These are phyloP conservation scores for Lithohypha guttulata DNA, from an alignment of 2,329 filamentous ascomycete genomes.

Conservation along the genomic window DNA sequence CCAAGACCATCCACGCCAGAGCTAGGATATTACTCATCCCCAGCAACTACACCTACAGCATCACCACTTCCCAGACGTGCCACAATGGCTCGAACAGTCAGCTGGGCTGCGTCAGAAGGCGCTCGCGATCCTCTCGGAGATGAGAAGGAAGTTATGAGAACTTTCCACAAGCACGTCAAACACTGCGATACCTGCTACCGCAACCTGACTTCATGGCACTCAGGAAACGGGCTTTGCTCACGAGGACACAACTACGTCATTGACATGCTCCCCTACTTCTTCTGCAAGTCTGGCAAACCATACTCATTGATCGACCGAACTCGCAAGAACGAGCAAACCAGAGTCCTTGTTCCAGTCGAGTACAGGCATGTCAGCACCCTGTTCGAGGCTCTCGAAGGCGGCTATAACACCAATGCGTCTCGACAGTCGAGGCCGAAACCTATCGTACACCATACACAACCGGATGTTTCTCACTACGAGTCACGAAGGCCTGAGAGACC, in stretches of 20 bases:
- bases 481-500: neutral
- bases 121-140: conserved; percentile 4
- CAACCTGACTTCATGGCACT: conserved; percentile 5
- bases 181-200: conserved; percentile 5
- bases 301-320: conserved; percentile 3
- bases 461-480: neutral
- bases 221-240: neutral
- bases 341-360: conserved; percentile 4
- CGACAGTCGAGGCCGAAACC: neutral
- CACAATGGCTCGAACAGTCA: conserved; percentile 7
- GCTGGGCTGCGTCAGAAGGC: conserved; percentile 4
- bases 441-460: neutral
- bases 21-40: conserved; percentile 1
- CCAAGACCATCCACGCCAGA: conserved; percentile 2
- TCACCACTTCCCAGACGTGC: conserved; percentile 5
- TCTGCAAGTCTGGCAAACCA: conserved; percentile 4
- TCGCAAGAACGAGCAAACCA: neutral
- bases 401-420: conserved; percentile 1
- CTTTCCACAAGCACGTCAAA: conserved; percentile 5
- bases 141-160: conserved; percentile 6
- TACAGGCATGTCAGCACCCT: conserved; percentile 3
- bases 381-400: conserved; percentile 5
- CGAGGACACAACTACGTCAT: conserved; percentile 3
- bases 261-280: conserved; percentile 9
- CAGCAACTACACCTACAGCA: conserved; percentile 1